Conservation (phyloP, 208 protist species). For the Wallacemonas sp. region DNA sequence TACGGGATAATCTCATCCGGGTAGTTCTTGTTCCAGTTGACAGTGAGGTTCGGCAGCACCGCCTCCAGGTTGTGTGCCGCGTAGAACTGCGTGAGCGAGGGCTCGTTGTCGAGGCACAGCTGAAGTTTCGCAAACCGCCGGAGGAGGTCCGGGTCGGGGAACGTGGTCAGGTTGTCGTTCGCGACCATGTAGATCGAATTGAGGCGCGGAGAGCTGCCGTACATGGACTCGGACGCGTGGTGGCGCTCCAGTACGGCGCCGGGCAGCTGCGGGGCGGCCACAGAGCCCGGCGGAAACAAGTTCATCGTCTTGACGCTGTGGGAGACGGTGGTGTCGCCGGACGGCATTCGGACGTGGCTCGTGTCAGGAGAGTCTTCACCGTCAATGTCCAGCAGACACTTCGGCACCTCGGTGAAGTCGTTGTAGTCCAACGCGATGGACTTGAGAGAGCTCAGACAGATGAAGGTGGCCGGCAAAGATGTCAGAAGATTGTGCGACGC, state of each 20-base stretch:
- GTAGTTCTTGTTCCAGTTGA: conserved; percentile 93
- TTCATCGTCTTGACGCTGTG: not conserved
- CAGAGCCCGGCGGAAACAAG: not conserved
- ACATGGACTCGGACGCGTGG: conserved; percentile 3
- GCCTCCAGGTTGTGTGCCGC: conserved; percentile 36
- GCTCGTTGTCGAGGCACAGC: conserved; percentile 88
- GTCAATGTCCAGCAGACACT: conserved; percentile 63
- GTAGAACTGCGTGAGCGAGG: conserved; percentile 72
- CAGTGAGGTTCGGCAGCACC: conserved; percentile 67
- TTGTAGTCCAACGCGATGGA: conserved; percentile 86
- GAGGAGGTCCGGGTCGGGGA: conserved; percentile 44
- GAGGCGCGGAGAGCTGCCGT: conserved; percentile 36
- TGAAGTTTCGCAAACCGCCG: conserved; percentile 56
- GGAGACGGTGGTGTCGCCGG: not conserved
- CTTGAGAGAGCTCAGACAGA: conserved; percentile 52
- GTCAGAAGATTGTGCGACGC: conserved; percentile 78
- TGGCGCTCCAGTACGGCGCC: not conserved
- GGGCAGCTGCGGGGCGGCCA: conserved; percentile 7
- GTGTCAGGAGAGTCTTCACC: not conserved
- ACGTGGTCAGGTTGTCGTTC: conserved; percentile 66
- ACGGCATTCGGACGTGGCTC: conserved; percentile 8
- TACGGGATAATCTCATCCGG: conserved; percentile 83
- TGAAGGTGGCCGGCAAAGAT: conserved; percentile 70
- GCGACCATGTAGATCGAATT: conserved; percentile 75
- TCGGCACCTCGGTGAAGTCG: conserved; percentile 68